These are phyloP conservation scores for Boletus sensibilis DNA, from an alignment of 768 basidiomycete species.

Conservation along the genomic window DNA sequence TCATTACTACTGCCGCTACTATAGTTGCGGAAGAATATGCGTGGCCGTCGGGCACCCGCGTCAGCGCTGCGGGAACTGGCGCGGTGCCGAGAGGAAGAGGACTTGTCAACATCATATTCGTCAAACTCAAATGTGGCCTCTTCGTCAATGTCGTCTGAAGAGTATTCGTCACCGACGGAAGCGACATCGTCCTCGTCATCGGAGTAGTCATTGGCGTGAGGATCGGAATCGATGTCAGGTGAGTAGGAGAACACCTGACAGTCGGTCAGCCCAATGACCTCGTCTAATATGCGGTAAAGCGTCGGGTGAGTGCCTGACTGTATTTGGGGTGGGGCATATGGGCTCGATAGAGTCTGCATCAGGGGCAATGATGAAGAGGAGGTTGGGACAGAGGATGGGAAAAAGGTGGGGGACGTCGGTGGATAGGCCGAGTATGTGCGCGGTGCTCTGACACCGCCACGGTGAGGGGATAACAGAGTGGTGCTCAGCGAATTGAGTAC, in stretches of 20 bases:
- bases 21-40: slow-evolving; percentile 26
- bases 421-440: slow-evolving; percentile 88
- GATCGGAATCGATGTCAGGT: slow-evolving; percentile 92
- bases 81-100: slow-evolving; percentile 12
- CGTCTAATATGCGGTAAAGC: slow-evolving; percentile 83
- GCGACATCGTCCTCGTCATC: slow-evolving; percentile 77
- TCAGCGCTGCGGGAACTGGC: slow-evolving; percentile 10
- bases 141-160: slow-evolving; percentile 70
- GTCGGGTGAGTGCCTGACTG: slow-evolving; percentile 85
- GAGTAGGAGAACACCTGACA: slow-evolving; percentile 95
- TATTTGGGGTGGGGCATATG: slow-evolving; percentile 69
- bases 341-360: slow-evolving; percentile 56
- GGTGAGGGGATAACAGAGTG: slow-evolving; percentile 73
- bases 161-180: slow-evolving; percentile 64
- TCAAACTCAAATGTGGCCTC: slow-evolving; percentile 78
- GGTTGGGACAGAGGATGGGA: slow-evolving; percentile 66
- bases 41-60: slow-evolving; percentile 3
- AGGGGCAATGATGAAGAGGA: slow-evolving; percentile 73
- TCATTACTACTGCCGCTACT: slow-evolving; percentile 38
- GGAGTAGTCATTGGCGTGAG: slow-evolving; percentile 80
- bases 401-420: slow-evolving; percentile 66
- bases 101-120: slow-evolving; percentile 71
- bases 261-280: slow-evolving; percentile 84
- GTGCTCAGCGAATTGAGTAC: slow-evolving; percentile 85
- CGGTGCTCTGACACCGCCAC: slow-evolving; percentile 63